Evolutionary conservation across 2,329 filamentous ascomycete genomes (phyloP).

Genomic region (Sordariomycetes sp.): DNA sequence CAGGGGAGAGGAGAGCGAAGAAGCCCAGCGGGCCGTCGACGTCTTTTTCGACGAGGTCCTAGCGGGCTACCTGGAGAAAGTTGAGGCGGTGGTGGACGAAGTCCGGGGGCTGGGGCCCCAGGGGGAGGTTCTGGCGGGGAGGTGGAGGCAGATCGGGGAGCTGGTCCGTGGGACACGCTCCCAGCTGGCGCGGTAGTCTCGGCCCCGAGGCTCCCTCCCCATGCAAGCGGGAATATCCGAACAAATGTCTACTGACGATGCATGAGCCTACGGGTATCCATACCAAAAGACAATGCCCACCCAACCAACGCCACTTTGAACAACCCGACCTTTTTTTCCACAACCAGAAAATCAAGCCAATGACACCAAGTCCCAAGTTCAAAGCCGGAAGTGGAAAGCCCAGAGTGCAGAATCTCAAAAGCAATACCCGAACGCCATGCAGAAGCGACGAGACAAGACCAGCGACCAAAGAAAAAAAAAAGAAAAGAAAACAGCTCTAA

Average conservation of each 20-base stretch:
- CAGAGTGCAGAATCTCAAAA: too few relatives aligned
- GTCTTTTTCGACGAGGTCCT: conserved; percentile 22
- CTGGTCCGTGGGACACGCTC: conserved; percentile 17
- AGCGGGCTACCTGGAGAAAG: conserved; percentile 18
- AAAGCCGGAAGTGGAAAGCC: too few relatives aligned
- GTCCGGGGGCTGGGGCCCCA: conserved; percentile 18
- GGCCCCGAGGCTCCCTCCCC: background rate
- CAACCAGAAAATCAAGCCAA: too few relatives aligned
- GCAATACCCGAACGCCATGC: too few relatives aligned
- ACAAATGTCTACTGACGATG: background rate
- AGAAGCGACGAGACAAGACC: too few relatives aligned
- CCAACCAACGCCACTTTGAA: background rate
- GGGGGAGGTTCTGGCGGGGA: conserved; percentile 16
- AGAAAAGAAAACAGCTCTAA: background rate
- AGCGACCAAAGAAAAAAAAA: background rate
- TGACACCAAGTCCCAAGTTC: too few relatives aligned
- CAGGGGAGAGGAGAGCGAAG: conserved; percentile 31
- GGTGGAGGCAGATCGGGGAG: conserved; percentile 27
- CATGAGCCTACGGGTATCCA: background rate
- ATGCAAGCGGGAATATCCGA: background rate
- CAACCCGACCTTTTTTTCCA: too few relatives aligned
- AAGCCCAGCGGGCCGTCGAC: conserved; percentile 24
- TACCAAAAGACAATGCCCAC: background rate
- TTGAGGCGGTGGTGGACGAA: conserved; percentile 15
- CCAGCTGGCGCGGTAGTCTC: background rate